phyloP scores from a whole-genome alignment of 2,329 filamentous ascomycete species.

The Trichoderma brevicompactum region DNA sequence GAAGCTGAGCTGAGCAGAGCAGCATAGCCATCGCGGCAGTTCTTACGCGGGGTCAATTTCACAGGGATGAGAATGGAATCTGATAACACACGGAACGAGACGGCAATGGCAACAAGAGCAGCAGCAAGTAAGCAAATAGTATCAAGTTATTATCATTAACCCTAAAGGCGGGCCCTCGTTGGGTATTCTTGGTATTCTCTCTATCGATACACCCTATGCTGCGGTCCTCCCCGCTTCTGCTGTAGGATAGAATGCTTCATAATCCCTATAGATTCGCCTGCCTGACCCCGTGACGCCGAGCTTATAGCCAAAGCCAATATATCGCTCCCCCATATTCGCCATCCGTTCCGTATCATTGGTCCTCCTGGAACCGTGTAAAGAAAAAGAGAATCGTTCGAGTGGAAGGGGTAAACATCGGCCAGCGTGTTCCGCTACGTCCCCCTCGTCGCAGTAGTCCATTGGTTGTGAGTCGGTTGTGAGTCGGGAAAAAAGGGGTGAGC shows the following conservation, averaged over 20 bases:
- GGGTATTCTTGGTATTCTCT: constrained; percentile 24
- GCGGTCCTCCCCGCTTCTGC: constrained; percentile 2
- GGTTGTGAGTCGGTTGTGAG: background rate
- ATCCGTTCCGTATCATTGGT: constrained; percentile 18
- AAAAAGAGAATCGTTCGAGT: background rate
- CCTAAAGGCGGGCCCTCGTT: background rate
- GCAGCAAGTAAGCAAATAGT: background rate
- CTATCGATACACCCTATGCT: constrained; percentile 16
- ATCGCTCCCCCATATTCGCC: background rate
- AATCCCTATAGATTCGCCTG: constrained; percentile 17
- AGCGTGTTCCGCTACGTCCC: constrained; percentile 10
- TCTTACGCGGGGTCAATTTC: too few species aligned
- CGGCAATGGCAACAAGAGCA: background rate
- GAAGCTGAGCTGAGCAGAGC: too few species aligned
- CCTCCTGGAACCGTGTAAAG: constrained; percentile 16
- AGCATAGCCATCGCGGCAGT: too few species aligned
- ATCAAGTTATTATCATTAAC: constrained; percentile 15
- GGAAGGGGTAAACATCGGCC: constrained; percentile 7
- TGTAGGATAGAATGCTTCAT: constrained; percentile 26
- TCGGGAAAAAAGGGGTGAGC: background rate
- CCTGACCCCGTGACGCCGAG: constrained; percentile 13
- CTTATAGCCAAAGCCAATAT: constrained; percentile 25
- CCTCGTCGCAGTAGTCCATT: constrained; percentile 7
- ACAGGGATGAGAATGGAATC: too few species aligned
- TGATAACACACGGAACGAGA: background rate